Evolutionary conservation across 1,284 basidiomycete species (phyloP).

Genomic region (Pisolithus thermaeus): DNA sequence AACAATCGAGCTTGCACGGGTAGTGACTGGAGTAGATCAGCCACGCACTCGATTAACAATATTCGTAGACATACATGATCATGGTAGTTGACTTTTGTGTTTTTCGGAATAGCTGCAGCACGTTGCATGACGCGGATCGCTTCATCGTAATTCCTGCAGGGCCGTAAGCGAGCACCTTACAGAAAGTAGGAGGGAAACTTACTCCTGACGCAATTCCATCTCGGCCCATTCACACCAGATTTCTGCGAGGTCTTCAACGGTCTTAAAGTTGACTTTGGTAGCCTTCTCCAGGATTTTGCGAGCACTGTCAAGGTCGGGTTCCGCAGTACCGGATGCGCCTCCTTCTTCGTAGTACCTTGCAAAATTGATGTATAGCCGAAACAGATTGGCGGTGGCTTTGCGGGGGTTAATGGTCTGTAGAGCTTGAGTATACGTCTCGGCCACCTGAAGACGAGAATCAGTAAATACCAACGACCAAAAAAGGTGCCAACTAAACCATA

Average conservation of each 20-base stretch:
- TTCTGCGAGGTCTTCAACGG: slow-evolving; percentile 97
- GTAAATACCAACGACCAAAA: neutral
- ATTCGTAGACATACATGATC: slow-evolving; percentile 69
- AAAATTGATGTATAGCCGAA: slow-evolving; percentile 91
- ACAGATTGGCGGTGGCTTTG: slow-evolving; percentile 88
- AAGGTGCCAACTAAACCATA: slow-evolving; percentile 24
- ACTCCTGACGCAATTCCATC: slow-evolving; percentile 96
- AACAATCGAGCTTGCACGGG: slow-evolving; percentile 88
- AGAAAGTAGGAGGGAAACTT: slow-evolving; percentile 29
- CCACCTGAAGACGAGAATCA: slow-evolving; percentile 50
- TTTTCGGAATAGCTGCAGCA: slow-evolving; percentile 86
- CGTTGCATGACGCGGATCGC: slow-evolving; percentile 93
- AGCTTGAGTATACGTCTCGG: slow-evolving; percentile 88
- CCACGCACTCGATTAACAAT: neutral
- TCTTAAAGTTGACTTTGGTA: slow-evolving; percentile 86
- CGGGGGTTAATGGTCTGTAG: slow-evolving; percentile 86
- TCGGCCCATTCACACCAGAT: slow-evolving; percentile 99
- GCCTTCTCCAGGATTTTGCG: slow-evolving; percentile 92
- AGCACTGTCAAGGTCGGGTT: slow-evolving; percentile 79
- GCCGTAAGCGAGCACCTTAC: slow-evolving; percentile 6
- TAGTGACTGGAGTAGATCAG: slow-evolving; percentile 48
- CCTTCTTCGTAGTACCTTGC: slow-evolving; percentile 98
- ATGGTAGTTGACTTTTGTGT: slow-evolving; percentile 89
- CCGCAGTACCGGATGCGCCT: slow-evolving; percentile 72
- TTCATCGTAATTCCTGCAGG: slow-evolving; percentile 86